Percentiles rank a stretch among this genome's conserved stretches.
Conservation (phyloP, 306 rosid species). For the Echinosophora koreensis region DNA sequence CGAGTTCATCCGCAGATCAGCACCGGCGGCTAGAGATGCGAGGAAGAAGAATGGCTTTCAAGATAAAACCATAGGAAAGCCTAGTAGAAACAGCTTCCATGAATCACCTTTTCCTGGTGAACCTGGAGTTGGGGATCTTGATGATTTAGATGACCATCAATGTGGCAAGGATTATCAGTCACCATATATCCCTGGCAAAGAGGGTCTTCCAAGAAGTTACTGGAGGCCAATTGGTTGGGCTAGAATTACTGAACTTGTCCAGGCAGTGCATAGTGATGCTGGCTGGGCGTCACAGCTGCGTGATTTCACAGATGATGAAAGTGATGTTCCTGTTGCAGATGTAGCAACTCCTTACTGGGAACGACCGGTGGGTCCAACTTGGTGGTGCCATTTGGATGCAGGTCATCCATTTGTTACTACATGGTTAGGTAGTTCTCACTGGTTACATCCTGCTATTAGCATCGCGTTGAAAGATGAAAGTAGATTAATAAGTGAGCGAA, state of each 20-base stretch:
- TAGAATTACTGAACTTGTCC: constrained; percentile 65
- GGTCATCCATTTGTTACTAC: constrained; percentile 63
- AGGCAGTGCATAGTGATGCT: constrained; percentile 50
- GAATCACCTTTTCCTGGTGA: constrained; percentile 31
- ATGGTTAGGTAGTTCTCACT: constrained; percentile 80
- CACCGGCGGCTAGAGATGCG: constrained; percentile 39
- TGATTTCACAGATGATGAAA: constrained; percentile 54
- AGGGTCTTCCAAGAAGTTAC: constrained; percentile 51
- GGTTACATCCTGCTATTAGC: constrained; percentile 92
- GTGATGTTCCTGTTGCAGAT: constrained; percentile 65
- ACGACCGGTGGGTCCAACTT: constrained; percentile 79
- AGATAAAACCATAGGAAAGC: constrained; percentile 9
- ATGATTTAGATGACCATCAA: constrained; percentile 22
- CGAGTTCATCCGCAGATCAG: constrained; percentile 51
- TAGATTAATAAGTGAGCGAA: constrained; percentile 76
- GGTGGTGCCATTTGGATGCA: constrained; percentile 97
- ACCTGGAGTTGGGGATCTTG: constrained; percentile 33
- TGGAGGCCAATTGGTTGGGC: constrained; percentile 76
- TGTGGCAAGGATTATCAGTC: constrained; percentile 24
- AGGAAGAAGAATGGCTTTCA: constrained; percentile 46
- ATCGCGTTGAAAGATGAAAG: constrained; percentile 83
- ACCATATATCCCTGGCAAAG: constrained; percentile 36
- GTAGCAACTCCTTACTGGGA: constrained; percentile 86
- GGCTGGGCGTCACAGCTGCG: constrained; percentile 45
- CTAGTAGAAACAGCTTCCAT: constrained; percentile 29